Base-by-base conservation (phyloP, 306 rosid species). In the Casuarina equisetifolia region DNA sequence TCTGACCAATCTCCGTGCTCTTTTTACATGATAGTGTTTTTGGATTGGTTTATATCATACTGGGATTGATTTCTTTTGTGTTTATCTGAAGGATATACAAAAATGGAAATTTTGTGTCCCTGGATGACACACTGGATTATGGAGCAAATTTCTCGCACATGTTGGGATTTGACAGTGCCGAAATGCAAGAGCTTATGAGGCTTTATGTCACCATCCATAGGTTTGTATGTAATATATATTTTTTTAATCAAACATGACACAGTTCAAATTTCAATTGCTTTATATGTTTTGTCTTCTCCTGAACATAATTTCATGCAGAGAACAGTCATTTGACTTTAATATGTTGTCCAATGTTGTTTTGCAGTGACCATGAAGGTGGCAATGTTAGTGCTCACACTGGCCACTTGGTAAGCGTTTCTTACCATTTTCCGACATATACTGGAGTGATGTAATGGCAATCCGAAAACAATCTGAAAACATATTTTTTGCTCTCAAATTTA, bases 321-420 rank as follows among this genome's bases (percentile, higher is more conserved):
- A 74, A 9, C 53, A 57, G 19, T 6, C 7, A 38, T 40, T 49
- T 39, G 9, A n/a, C 40, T 80, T 61, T 55, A 48, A 50, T 43
- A 42, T 55, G 58, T 66, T 68, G 52, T 69, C 51, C 40, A 59
- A 80, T 78, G 72, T 81, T 81, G 74, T 48, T 66, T 74, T 88
- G 73, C 92, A 95, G 99, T 88, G 99, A 96, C 84, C 99, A 96
- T 82, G 99, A 96, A 85, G 99, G 99, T 35, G 99, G 99, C 48
- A 96, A 96, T 83, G 98, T 96, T 83, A 96, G 99, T 82, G 91
- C 99, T 50, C 99, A 96, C 82, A 90, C 98, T 3, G 98, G 98
- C 57, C 98, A 96, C 84, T 82, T 92, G 5, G 99, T 92, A 84
- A 88, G 96, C 32, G 32, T 77, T 59, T 55, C 36, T 10, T 35